Conservation (phyloP, 345 rosid genomes). For the Citrus hindsii region DNA sequence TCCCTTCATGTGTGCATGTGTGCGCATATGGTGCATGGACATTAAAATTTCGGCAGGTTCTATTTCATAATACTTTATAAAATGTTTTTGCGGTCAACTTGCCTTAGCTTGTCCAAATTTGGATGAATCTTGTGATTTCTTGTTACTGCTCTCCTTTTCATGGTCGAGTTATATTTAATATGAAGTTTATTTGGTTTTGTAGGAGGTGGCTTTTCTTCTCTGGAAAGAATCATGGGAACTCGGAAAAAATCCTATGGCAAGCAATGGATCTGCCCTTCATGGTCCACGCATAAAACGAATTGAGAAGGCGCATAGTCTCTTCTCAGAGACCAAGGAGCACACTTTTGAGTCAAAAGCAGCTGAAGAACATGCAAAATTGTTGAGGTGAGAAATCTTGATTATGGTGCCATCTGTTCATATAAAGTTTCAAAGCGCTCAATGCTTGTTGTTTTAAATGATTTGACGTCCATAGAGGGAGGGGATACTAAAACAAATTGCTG, state of each 20-base stretch:
- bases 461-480: not conserved
- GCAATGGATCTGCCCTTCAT: slow-evolving; percentile 91
- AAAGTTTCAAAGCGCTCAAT: not conserved
- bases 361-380: slow-evolving; percentile 90
- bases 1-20: not conserved
- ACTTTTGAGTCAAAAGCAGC: slow-evolving; percentile 95
- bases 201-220: slow-evolving; percentile 93
- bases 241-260: slow-evolving; percentile 93
- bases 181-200: slow-evolving; percentile 11
- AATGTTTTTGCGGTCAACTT: not conserved
- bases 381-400: slow-evolving; percentile 49
- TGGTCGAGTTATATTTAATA: not conserved
- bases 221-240: slow-evolving; percentile 98
- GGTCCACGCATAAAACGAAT: slow-evolving; percentile 95
- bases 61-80: not conserved
- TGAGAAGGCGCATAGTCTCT: slow-evolving; percentile 75
- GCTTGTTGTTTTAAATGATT: not conserved
- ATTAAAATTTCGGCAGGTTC: not conserved
- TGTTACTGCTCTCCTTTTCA: not conserved
- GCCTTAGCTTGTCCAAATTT: not conserved
- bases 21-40: too few species aligned
- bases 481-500: not conserved
- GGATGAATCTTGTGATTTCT: not conserved
- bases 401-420: not conserved
- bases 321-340: slow-evolving; percentile 88